phyloP scores from a whole-genome alignment of 768 basidiomycete genomes.

The Hemileccinum rubropunctum region DNA sequence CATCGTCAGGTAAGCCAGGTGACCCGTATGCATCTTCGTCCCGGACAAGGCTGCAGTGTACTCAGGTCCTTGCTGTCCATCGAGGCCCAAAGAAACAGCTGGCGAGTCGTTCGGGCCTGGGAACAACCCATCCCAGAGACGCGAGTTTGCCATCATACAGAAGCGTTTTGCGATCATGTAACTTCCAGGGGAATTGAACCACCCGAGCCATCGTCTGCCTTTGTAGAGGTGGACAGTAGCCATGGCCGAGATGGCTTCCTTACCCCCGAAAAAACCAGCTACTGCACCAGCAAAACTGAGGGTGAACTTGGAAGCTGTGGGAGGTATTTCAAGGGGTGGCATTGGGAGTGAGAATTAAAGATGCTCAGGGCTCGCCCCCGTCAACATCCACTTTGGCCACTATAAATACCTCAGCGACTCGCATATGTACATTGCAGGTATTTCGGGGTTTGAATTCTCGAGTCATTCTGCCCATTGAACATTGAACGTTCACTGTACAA shows the following conservation, averaged over 20 bases:
- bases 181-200: constrained; percentile 36
- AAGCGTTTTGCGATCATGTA: constrained; percentile 29
- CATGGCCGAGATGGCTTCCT: constrained; percentile 32
- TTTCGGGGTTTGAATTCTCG: too few species aligned
- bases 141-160: constrained; percentile 24
- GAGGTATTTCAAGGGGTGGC: too few species aligned
- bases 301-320: constrained; percentile 3
- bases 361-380: too few species aligned
- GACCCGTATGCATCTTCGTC: constrained; percentile 26
- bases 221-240: constrained; percentile 28
- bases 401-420: too few species aligned
- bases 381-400: too few species aligned
- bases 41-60: constrained; percentile 28
- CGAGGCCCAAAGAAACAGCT: constrained; percentile 22
- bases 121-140: constrained; percentile 25
- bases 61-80: constrained; percentile 25
- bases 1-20: constrained; percentile 26
- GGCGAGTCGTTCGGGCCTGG: constrained; percentile 22
- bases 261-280: constrained; percentile 36
- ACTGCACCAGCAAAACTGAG: constrained; percentile 30
- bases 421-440: too few species aligned
- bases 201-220: constrained; percentile 31
- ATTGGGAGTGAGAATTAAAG: too few species aligned
- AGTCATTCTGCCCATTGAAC: too few species aligned
- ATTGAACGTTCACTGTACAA: too few species aligned